Evolutionary conservation across 192 early-diverging fungal genomes (phyloP).

Genomic region (Rhizophlyctis rosea): DNA sequence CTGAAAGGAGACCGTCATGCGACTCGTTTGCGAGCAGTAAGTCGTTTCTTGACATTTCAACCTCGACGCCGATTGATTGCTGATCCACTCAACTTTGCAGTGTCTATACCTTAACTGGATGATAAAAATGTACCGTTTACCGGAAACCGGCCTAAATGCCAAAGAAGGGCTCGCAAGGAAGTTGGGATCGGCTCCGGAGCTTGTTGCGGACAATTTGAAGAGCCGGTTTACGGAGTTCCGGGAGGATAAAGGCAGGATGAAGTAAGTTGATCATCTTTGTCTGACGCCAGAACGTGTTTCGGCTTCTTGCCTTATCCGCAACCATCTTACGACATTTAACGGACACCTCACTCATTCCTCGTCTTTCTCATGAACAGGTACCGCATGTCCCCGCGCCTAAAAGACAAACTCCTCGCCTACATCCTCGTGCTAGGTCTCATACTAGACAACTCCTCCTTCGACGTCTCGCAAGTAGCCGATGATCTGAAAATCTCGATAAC

Average conservation of each 20-base stretch:
- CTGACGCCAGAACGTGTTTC: no score
- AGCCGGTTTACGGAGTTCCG: conserved; percentile 61
- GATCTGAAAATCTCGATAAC: conserved; percentile 51
- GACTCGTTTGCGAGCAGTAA: conserved; percentile 26
- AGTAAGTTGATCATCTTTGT: neutral
- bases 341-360: no score
- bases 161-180: conserved; percentile 35
- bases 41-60: neutral
- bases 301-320: no score
- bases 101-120: conserved; percentile 76
- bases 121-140: conserved; percentile 63
- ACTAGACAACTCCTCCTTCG: conserved; percentile 67
- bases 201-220: conserved; percentile 57
- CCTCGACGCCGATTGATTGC: no score
- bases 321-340: no score
- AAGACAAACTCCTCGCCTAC: conserved; percentile 75
- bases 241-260: conserved; percentile 28
- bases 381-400: conserved; percentile 43
- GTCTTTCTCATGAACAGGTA: conserved; percentile 15
- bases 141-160: conserved; percentile 45
- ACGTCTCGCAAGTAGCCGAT: conserved; percentile 55
- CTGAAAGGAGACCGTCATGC: conserved; percentile 30
- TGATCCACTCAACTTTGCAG: no score
- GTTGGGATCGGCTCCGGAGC: conserved; percentile 56
- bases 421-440: conserved; percentile 70